Conservation (phyloP, 208 protist genomes). For the Wallacemonas rigidus region DNA sequence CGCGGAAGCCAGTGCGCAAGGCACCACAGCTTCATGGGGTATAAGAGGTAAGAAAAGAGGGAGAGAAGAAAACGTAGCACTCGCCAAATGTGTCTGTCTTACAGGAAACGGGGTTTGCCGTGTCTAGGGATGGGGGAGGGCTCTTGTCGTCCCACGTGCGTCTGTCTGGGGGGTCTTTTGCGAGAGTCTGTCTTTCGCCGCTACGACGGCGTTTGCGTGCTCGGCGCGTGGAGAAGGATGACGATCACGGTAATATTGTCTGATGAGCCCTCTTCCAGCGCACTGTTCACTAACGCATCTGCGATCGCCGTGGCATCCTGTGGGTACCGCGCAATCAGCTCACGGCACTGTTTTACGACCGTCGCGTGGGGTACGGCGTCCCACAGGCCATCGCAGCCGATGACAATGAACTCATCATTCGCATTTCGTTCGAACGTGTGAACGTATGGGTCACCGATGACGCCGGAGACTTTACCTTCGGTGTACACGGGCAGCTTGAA, state of each 20-base stretch:
- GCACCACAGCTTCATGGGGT: no score
- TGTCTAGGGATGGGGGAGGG: no score
- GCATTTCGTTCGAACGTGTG: slow-evolving; percentile 39
- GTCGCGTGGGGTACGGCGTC: slow-evolving; percentile 88
- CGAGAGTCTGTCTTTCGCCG: background rate
- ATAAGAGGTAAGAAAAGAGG: no score
- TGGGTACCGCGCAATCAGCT: slow-evolving; percentile 30
- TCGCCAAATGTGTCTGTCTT: no score
- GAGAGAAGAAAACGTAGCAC: no score
- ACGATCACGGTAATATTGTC: slow-evolving; percentile 88
- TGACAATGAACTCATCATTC: slow-evolving; percentile 84
- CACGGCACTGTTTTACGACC: slow-evolving; percentile 68
- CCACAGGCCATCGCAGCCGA: slow-evolving; percentile 93
- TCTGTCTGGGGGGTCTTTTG: background rate
- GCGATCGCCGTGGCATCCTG: slow-evolving; percentile 33
- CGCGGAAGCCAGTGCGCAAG: no score
- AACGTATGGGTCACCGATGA: slow-evolving; percentile 77
- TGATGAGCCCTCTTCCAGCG: slow-evolving; percentile 61
- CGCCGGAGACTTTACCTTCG: slow-evolving; percentile 63
- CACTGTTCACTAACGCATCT: slow-evolving; percentile 65
- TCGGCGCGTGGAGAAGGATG: slow-evolving; percentile 23
- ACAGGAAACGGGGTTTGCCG: no score
- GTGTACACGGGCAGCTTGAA: slow-evolving; percentile 88
- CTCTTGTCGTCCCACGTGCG: background rate
- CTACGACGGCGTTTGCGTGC: no score